Evolutionary conservation across 257 asterid genomes (phyloP), one percentile per base, ranked within the genome.

Genomic region (Mentha longifolia): DNA sequence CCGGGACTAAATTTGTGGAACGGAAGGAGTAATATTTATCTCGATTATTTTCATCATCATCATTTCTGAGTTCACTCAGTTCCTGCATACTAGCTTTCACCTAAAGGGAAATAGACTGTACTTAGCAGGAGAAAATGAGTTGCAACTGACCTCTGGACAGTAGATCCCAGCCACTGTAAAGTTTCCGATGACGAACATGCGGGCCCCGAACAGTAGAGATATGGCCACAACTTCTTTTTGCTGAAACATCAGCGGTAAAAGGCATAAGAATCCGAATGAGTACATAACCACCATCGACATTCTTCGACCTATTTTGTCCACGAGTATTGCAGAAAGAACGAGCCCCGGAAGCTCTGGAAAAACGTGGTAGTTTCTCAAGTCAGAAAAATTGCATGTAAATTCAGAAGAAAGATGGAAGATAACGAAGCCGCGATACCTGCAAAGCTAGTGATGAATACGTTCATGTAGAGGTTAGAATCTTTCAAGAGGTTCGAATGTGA

Each of bases 261-360:
- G 87, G 74, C 81, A 59, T n/a, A 82, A 9, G 71, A 84, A 85
- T 7, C 84, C 81, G 11, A 69, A 61, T 5, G 73, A 68, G 58
- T 81, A 79, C 84, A 85, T 74, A 12, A 85, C 25, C 74, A 70
- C 72, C 92, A 85, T 80, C 47, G 90, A 87, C 68, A 77, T 58
- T 69, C 70, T 87, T 41, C 95, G 88, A 60, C 95, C 92, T 28
- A 88, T 62, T 79, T 65, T 84, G 58, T 88, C 95, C 59, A 88
- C 89, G 54, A 82, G 69, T 30, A 78, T 41, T 54, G 81, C 88
- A 55, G 87, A 73, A 57, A 82, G 41, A 72, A 79, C 42, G 52
- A 85, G 83, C 62, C 89, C 89, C 4, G 88, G 89, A 25, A 88
- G 47, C 80, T 86, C 96, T 89, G 37, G 0, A 81, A 3, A 64